Percentiles rank a stretch among this genome's conserved stretches.
phyloP scores from a whole-genome alignment of 305 asterid genomes.

The Ilex paraguariensis region DNA sequence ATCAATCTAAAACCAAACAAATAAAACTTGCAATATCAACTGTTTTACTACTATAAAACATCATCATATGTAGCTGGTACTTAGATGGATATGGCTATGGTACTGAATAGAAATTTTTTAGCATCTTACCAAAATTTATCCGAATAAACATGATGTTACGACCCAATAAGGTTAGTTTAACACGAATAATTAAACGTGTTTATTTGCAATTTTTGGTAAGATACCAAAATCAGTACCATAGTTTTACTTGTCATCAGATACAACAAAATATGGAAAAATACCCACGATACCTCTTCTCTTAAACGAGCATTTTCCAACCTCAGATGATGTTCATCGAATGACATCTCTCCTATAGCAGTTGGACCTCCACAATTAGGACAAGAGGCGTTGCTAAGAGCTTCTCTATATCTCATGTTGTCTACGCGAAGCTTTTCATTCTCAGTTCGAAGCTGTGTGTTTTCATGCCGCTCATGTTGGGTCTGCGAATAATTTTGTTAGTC shows the following conservation, averaged over 20 bases:
- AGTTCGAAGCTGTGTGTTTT: conserved; percentile 21
- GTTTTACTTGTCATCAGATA: no score
- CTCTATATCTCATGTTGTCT: conserved; percentile 18
- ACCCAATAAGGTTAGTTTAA: background rate
- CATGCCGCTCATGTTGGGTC: conserved; percentile 27
- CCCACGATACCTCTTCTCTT: conserved; percentile 21
- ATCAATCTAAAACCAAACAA: conserved; percentile 40
- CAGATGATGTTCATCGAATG: conserved; percentile 18
- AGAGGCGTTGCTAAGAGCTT: conserved; percentile 16
- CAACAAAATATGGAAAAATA: no score
- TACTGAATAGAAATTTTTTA: no score
- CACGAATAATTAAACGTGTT: background rate
- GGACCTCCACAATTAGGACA: conserved; percentile 24
- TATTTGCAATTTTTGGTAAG: no score
- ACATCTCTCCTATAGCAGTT: conserved; percentile 3
- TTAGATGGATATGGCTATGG: no score
- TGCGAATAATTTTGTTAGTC: background rate
- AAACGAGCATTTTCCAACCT: conserved; percentile 21
- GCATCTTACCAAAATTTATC: background rate
- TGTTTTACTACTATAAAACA: no score
- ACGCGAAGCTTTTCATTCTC: conserved; percentile 31
- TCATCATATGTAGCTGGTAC: no score
- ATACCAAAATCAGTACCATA: no score
- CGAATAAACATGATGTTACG: background rate
- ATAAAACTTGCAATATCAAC: no score